Base-by-base conservation (phyloP, 2,329 filamentous ascomycete species). In the Hymenoscyphus albidus region DNA sequence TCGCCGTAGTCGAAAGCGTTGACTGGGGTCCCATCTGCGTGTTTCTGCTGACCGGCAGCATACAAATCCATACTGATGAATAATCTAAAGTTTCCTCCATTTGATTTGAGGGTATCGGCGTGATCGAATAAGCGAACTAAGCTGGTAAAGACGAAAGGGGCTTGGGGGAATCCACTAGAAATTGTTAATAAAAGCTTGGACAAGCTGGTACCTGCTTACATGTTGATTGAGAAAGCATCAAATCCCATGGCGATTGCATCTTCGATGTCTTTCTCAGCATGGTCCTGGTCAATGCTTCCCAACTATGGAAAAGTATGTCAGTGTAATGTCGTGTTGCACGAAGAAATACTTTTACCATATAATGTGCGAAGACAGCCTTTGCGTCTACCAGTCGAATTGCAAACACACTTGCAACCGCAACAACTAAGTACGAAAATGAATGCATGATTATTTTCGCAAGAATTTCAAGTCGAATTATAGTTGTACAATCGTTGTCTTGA, bases 11-110 rank as follows among this genome's bases (percentile, higher is more conserved):
- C 16, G 22, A 51, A n/a, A 38, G 22, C 27, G 14, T 32, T 38
- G 22, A 14, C 16, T 12, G 4, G n/a, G 44, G 13, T 48, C 22
- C 27, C 59, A 40, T 32, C 59, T 31, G 48, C 59, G 16, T 32
- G 59, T 16, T 22, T 35, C 22, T 14, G 10, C 6, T 32, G 22
- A 32, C 39, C 62, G 3, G 56, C 42, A 2, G 71, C 72, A 57
- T 67, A 74, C 48, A 77, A 66, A 63, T 78, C 77, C 65, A 78
- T 72, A 62, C 75, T 77, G 67, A 78, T 73, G 67, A 77, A 78
- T 7, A 78, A 69, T 67, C 75, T 75, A 69, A 78, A 76, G 42
- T 70, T 62, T 62, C 67, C 72, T 42, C 44, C 44, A 12, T 51
- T 9, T 51, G 42, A 14, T 44, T 44, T 44, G 42, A 44, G 42